Percentiles rank a stretch among this genome's conserved stretches.
Evolutionary conservation across 164 flowering plant genomes (phyloP).

Genomic region (Platanus orientalis): DNA sequence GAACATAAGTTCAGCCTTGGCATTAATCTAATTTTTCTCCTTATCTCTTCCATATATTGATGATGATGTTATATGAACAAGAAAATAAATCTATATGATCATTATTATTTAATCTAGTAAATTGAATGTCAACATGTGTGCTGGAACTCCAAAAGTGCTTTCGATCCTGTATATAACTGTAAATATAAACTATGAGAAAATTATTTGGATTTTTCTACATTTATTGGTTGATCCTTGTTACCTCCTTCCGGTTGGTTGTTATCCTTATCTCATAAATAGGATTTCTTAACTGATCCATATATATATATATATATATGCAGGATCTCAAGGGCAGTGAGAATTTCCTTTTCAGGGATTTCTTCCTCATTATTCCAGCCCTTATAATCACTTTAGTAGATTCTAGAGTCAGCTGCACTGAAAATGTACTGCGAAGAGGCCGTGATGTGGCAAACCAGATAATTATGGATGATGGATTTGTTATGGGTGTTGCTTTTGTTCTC

Average conservation of each 20-base stretch:
- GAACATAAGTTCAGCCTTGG: not conserved
- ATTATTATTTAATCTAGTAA: not conserved
- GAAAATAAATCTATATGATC: not conserved
- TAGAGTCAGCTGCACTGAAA: conserved; percentile 16
- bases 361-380: conserved; percentile 21
- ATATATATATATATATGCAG: conserved; percentile 6
- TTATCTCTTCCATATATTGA: too few relatives aligned
- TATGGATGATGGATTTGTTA: conserved; percentile 24
- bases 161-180: too few relatives aligned
- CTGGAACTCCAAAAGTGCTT: not conserved
- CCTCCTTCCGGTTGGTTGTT: not conserved
- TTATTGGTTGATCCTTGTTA: not conserved
- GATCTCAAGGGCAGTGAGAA: conserved; percentile 16
- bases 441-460: conserved; percentile 13
- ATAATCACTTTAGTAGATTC: conserved; percentile 15
- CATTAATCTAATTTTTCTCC: too few relatives aligned
- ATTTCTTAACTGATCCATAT: not conserved
- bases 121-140: not conserved
- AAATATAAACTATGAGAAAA: not conserved
- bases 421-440: conserved; percentile 7
- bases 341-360: conserved; percentile 17
- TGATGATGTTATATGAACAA: too few relatives aligned
- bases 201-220: not conserved
- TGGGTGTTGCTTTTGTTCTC: conserved; percentile 26
- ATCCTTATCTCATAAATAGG: not conserved